These are phyloP conservation scores for Blastocystis sp. DNA, from an alignment of 352 stramenopile species.

Conservation along the genomic window DNA sequence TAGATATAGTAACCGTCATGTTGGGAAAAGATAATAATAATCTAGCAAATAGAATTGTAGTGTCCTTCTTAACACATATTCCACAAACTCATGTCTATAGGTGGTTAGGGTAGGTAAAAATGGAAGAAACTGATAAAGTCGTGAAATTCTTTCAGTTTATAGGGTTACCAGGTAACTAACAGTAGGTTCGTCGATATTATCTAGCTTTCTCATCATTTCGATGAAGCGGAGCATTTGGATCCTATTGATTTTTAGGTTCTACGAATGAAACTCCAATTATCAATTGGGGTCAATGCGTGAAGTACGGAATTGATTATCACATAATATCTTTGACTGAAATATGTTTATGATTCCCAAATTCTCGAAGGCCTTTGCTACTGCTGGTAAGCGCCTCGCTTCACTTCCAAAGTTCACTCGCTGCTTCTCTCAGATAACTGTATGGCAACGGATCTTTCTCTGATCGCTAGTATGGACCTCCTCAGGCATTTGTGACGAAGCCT, in stretches of 20 bases:
- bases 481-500: conserved; percentile 68
- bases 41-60: not conserved
- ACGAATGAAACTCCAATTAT: not conserved
- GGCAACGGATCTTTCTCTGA: not conserved
- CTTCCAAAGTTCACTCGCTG: not conserved
- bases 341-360: conserved; percentile 59
- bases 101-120: too few relatives aligned
- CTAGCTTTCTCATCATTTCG: not conserved
- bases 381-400: not conserved
- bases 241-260: not conserved
- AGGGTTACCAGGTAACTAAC: not conserved
- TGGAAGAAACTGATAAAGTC: too few relatives aligned
- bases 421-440: conserved; percentile 53
- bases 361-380: conserved; percentile 5
- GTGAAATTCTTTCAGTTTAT: not conserved
- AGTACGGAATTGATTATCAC: not conserved
- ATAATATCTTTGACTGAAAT: not conserved
- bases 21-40: not conserved
- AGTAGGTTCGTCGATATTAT: not conserved
- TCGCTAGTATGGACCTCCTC: conserved; percentile 31
- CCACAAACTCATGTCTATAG: too few relatives aligned
- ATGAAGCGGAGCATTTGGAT: not conserved
- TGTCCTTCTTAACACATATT: too few relatives aligned
- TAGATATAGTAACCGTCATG: not conserved
- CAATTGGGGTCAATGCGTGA: not conserved